phyloP scores from a whole-genome alignment of 176 grass and related monocot genomes.

The Musa acuminata region DNA sequence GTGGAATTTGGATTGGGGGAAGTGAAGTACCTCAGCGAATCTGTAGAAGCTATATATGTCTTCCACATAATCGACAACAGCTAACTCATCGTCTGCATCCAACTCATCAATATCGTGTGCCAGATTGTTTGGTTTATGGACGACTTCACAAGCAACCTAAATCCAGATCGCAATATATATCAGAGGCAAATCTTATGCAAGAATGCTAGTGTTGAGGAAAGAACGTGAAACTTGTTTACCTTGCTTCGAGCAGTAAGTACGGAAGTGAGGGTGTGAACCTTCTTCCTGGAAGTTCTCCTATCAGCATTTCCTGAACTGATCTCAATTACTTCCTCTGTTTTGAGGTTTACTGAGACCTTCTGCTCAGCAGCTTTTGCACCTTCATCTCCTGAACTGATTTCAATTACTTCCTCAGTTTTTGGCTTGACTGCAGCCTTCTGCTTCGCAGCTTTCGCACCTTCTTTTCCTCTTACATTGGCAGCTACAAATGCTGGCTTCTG shows the following conservation, averaged over 20 bases:
- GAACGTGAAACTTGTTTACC: conserved; percentile 21
- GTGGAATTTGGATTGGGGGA: neutral
- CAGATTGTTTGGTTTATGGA: conserved; percentile 24
- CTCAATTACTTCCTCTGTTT: neutral
- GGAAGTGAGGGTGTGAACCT: conserved; percentile 58
- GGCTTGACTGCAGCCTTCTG: conserved; percentile 33
- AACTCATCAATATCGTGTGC: conserved; percentile 66
- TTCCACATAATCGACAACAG: conserved; percentile 74
- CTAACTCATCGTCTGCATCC: conserved; percentile 46
- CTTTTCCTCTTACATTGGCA: conserved; percentile 20
- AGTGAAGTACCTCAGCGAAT: conserved; percentile 37
- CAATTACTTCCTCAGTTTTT: conserved; percentile 36
- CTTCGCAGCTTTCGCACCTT: conserved; percentile 18
- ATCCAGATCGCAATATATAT: neutral
- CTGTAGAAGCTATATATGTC: conserved; percentile 82
- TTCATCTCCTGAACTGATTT: conserved; percentile 44
- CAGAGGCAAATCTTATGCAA: conserved; percentile 1
- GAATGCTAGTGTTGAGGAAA: neutral
- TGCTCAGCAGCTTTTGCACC: neutral
- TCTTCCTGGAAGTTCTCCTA: conserved; percentile 46
- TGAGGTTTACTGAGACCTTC: conserved; percentile 12
- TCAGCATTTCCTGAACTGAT: conserved; percentile 15
- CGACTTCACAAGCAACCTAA: conserved; percentile 41
- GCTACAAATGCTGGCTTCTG: neutral
- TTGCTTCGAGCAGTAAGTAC: conserved; percentile 83